Conservation (phyloP, 2,329 filamentous ascomycete genomes). For the Calonectria montana region DNA sequence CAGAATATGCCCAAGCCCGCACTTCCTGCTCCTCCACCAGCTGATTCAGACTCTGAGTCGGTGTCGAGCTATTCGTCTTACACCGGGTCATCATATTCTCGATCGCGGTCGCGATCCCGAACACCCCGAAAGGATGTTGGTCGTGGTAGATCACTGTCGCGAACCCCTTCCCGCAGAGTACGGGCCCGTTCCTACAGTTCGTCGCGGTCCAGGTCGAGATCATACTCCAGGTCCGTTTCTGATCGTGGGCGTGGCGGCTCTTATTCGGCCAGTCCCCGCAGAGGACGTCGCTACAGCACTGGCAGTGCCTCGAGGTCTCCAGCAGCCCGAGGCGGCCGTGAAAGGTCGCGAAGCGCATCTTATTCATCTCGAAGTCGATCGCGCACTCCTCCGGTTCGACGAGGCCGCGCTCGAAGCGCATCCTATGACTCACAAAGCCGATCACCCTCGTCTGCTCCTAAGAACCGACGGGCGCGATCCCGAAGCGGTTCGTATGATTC, state of each 20-base stretch:
- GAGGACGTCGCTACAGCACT: conserved; percentile 37
- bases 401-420: conserved; percentile 32
- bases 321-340: conserved; percentile 41
- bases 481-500: conserved; percentile 40
- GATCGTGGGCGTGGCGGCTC: conserved; percentile 39
- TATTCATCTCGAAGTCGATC: conserved; percentile 49
- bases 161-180: conserved; percentile 41
- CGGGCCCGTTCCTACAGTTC: conserved; percentile 42
- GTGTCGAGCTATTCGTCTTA: conserved; percentile 85
- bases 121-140: conserved; percentile 45
- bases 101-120: conserved; percentile 60
- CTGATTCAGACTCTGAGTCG: conserved; percentile 76
- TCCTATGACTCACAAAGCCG: conserved; percentile 37
- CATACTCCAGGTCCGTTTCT: conserved; percentile 57
- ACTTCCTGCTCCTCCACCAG: conserved; percentile 73
- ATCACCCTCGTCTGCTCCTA: conserved; percentile 35
- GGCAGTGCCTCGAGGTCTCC: conserved; percentile 45
- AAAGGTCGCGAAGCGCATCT: conserved; percentile 43
- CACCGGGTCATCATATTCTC: conserved; percentile 69
- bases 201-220: conserved; percentile 57
- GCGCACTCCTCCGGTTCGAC: conserved; percentile 40
- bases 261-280: conserved; percentile 46
- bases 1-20: conserved; percentile 91
- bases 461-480: conserved; percentile 19
- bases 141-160: conserved; percentile 44